Evolutionary conservation across 169 alveolate genomes (phyloP), one percentile per base, ranked within the genome.

Genomic region (Babesia divergens): DNA sequence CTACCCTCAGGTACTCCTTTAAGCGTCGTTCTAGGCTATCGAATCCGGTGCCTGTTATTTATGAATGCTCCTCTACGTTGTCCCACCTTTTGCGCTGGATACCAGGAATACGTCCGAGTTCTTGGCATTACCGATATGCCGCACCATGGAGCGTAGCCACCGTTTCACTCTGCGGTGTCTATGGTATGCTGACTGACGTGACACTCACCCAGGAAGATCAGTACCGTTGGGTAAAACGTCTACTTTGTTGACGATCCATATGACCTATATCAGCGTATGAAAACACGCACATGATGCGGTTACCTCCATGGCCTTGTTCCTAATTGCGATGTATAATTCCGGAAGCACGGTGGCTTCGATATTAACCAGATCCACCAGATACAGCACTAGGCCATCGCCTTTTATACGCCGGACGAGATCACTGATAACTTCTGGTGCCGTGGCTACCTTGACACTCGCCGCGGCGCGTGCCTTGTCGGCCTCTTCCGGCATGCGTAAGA

Each of bases 291-390:
- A 11, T 0, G 4, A 7, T 9, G 18, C 11, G n/a, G 37, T 24
- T 66, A 75, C 85, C 53, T 86, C 87, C 42, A 90, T 65, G 31
- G 90, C 86, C 65, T 89, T 87, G 72, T 86, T 75, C 32, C 94
- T 80, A 43, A 91, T 74, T 16, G 89, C 94, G 74, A 89, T 90
- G 65, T 90, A 92, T 6, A 92, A 79, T 66, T 90, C 95, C 11
- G 96, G 96, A 16, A 92, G 80, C 51, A 89, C 89, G 0, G 96
- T 86, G 53, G 81, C 81, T 70, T 92, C 96, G 24, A 92, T 46
- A 84, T 92, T 92, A 34, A 89, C 83, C 24, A 92, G 65, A 62
- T 92, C 96, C 3, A 92, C 82, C 51, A 92, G 28, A 49, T 84
- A 89, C 24, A 92, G 53, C 7, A 92, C 92, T n/a, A 92, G 56